These are phyloP conservation scores for Globisporangium parvum DNA, from an alignment of 352 stramenopile genomes.

Conservation along the genomic window DNA sequence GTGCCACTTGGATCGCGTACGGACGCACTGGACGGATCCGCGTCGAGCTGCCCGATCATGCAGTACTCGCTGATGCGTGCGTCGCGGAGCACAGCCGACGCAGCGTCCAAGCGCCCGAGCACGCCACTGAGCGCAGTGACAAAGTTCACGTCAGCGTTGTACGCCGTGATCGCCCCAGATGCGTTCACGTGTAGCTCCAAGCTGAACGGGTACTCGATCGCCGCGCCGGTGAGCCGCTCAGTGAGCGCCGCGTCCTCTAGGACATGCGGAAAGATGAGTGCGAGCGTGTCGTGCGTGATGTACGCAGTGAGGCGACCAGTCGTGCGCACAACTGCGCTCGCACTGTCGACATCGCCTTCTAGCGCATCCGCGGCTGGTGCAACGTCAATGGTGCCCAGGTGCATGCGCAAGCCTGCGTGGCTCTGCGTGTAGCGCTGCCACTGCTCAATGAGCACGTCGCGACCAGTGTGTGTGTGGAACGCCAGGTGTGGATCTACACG, in stretches of 20 bases:
- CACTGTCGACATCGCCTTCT: background rate
- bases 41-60: conserved; percentile 6
- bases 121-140: conserved; percentile 9
- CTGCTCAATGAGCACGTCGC: conserved; percentile 15
- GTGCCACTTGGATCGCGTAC: too few species aligned
- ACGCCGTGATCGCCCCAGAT: conserved; percentile 9
- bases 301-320: conserved; percentile 11
- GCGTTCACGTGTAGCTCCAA: conserved; percentile 15
- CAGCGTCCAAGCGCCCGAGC: conserved; percentile 10
- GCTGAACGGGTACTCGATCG: conserved; percentile 18
- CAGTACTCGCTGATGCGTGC: conserved; percentile 10
- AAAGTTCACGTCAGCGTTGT: conserved; percentile 19
- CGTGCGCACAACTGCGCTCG: background rate
- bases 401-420: conserved; percentile 11
- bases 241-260: conserved; percentile 1
- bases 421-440: conserved; percentile 18
- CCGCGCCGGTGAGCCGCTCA: conserved; percentile 10
- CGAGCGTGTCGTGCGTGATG: conserved; percentile 14
- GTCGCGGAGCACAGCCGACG: conserved; percentile 4
- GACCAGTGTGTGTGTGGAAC: conserved; percentile 8
- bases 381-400: conserved; percentile 4
- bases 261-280: conserved; percentile 12
- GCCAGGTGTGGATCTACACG: conserved; percentile 11
- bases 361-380: background rate
- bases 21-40: too few species aligned